These are phyloP conservation scores for Kurtzmaniella natalensis DNA, from an alignment of 1,139 yeast species.

Conservation along the genomic window DNA sequence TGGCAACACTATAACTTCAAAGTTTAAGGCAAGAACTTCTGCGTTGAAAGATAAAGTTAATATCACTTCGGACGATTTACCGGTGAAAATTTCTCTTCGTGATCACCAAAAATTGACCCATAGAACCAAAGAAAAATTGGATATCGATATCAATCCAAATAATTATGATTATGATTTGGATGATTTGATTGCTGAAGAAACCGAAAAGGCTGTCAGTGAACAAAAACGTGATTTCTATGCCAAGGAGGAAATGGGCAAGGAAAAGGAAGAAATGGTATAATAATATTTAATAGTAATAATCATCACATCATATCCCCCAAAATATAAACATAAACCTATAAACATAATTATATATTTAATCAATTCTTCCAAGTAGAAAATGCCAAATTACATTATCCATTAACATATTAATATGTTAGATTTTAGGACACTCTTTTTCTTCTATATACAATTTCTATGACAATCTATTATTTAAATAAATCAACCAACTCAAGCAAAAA, in stretches of 20 bases:
- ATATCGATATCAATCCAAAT: constrained; percentile 32
- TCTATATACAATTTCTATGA: too few species aligned
- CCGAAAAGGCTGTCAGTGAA: constrained; percentile 22
- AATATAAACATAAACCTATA: too few species aligned
- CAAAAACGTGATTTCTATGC: constrained; percentile 24
- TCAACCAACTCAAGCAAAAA: too few species aligned
- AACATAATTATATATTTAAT: too few species aligned
- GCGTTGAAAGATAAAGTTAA: constrained; percentile 28
- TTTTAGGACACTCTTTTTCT: too few species aligned
- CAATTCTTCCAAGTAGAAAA: too few species aligned
- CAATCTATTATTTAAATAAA: too few species aligned
- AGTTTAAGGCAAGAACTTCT: constrained; percentile 19
- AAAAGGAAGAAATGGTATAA: constrained; percentile 30
- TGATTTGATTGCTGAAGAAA: constrained; percentile 18
- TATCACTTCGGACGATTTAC: constrained; percentile 37
- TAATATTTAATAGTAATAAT: too few species aligned
- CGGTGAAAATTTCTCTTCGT: constrained; percentile 28
- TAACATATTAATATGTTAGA: too few species aligned
- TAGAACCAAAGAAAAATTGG: constrained; percentile 28
- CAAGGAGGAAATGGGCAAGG: constrained; percentile 23
- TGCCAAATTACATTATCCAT: too few species aligned
- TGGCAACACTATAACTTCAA: constrained; percentile 9
- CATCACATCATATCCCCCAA: too few species aligned
- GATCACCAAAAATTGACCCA: constrained; percentile 17
- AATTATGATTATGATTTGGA: constrained; percentile 27